Percentiles rank a stretch among this genome's conserved stretches.
phyloP scores from a whole-genome alignment of 768 basidiomycete species.

The Russula vinacea region DNA sequence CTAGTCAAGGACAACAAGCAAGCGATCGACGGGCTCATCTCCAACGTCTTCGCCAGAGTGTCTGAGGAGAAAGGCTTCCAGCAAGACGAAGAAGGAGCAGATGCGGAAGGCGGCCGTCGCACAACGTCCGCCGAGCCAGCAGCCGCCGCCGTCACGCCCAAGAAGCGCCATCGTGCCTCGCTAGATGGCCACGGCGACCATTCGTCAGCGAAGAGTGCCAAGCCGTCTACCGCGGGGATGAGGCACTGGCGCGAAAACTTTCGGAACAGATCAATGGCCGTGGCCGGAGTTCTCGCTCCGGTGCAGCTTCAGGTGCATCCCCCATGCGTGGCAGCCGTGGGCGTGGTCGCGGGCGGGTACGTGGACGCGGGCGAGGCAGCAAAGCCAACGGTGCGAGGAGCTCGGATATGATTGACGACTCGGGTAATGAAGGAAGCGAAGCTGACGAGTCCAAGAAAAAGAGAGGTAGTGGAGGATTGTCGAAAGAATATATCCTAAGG shows the following conservation, averaged over 20 bases:
- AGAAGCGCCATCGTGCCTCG: slow-evolving; percentile 30
- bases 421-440: slow-evolving; percentile 38
- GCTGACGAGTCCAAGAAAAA: slow-evolving; percentile 45
- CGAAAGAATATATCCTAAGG: slow-evolving; percentile 76
- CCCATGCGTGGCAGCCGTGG: slow-evolving; percentile 28
- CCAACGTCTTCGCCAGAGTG: slow-evolving; percentile 59
- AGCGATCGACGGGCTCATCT: slow-evolving; percentile 68
- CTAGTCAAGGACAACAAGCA: slow-evolving; percentile 63
- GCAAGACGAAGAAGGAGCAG: slow-evolving; percentile 30
- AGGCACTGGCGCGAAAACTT: slow-evolving; percentile 43
- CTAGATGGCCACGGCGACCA: slow-evolving; percentile 30
- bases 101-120: slow-evolving; percentile 3
- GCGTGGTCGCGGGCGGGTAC: slow-evolving; percentile 26
- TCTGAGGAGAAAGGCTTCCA: slow-evolving; percentile 35
- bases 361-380: slow-evolving; percentile 22
- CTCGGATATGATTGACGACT: slow-evolving; percentile 37
- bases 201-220: slow-evolving; percentile 23
- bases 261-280: slow-evolving; percentile 45
- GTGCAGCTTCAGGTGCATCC: slow-evolving; percentile 25
- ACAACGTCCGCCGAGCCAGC: slow-evolving; percentile 5
- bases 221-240: slow-evolving; percentile 34
- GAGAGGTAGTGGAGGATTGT: slow-evolving; percentile 58
- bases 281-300: slow-evolving; percentile 35
- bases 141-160: background rate
- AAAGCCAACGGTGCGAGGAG: slow-evolving; percentile 38